Percentiles rank a stretch among this genome's conserved stretches.
These are phyloP conservation scores for Penicillium lagena DNA, from an alignment of 495 filamentous ascomycete genomes.

Conservation along the genomic window DNA sequence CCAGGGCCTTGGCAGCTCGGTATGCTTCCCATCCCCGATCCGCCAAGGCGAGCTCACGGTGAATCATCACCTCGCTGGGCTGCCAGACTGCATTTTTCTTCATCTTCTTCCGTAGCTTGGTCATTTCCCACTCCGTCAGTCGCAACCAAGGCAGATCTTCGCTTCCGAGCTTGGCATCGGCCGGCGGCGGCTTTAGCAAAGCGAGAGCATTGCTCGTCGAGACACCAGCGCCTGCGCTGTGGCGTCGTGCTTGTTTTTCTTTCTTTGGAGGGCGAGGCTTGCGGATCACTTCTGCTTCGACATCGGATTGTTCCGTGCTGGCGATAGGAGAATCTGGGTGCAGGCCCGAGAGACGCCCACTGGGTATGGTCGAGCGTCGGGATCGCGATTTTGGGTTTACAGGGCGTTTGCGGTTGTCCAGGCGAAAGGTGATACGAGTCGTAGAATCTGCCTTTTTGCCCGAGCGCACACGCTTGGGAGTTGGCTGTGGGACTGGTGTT, in stretches of 20 bases:
- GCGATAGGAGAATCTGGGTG: slow-evolving; percentile 39
- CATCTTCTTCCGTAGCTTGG: slow-evolving; percentile 87
- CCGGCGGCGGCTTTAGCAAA: slow-evolving; percentile 68
- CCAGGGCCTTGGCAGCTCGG: slow-evolving; percentile 58
- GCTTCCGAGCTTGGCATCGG: slow-evolving; percentile 67
- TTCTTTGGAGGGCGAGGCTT: slow-evolving; percentile 24
- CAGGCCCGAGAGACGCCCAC: slow-evolving; percentile 26
- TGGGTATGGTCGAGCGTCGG: slow-evolving; percentile 32
- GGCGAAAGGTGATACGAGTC: slow-evolving; percentile 57
- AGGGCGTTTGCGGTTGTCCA: slow-evolving; percentile 38
- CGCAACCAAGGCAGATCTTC: slow-evolving; percentile 82
- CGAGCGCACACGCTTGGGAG: slow-evolving; percentile 46
- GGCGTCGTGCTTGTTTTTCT: slow-evolving; percentile 39
- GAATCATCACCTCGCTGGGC: slow-evolving; percentile 94
- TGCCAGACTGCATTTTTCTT: slow-evolving; percentile 98
- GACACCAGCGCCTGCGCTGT: slow-evolving; percentile 43
- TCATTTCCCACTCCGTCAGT: slow-evolving; percentile 87
- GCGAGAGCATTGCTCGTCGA: slow-evolving; percentile 81
- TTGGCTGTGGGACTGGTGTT: slow-evolving; percentile 45
- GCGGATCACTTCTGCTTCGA: slow-evolving; percentile 19
- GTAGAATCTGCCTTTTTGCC: slow-evolving; percentile 34
- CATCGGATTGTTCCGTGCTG: slow-evolving; percentile 42
- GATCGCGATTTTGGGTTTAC: slow-evolving; percentile 26
- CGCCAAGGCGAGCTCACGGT: slow-evolving; percentile 70
- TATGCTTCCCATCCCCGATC: slow-evolving; percentile 76